phyloP scores from a whole-genome alignment of 495 filamentous ascomycete genomes.

The Penicillium cosmopolitanum region DNA sequence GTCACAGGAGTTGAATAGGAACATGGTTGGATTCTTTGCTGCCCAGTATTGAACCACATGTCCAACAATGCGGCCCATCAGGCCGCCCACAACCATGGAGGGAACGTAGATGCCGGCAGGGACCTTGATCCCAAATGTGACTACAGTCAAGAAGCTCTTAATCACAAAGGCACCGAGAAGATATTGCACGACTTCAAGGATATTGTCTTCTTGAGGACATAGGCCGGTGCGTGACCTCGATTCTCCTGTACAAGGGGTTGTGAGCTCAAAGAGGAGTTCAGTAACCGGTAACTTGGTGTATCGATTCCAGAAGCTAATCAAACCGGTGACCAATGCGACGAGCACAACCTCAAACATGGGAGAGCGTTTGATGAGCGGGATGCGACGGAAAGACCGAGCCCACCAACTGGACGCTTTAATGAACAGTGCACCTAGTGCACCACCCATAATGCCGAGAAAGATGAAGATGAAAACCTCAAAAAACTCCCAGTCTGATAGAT shows the following conservation, averaged over 20 bases:
- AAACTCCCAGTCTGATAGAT: slow-evolving; percentile 89
- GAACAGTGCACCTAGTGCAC: slow-evolving; percentile 84
- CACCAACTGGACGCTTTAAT: slow-evolving; percentile 93
- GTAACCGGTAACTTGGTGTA: slow-evolving; percentile 88
- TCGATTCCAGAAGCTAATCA: slow-evolving; percentile 90
- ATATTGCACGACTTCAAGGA: slow-evolving; percentile 68
- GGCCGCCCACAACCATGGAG: slow-evolving; percentile 95
- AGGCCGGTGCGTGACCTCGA: slow-evolving; percentile 63
- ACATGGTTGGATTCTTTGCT: slow-evolving; percentile 68
- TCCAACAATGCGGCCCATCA: slow-evolving; percentile 88
- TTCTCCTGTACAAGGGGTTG: slow-evolving; percentile 79
- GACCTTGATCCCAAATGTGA: slow-evolving; percentile 94
- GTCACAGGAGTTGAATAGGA: slow-evolving; percentile 74
- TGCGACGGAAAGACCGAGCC: slow-evolving; percentile 85
- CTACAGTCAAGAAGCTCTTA: slow-evolving; percentile 83
- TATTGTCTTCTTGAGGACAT: slow-evolving; percentile 77
- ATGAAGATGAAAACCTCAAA: slow-evolving; percentile 91
- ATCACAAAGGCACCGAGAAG: slow-evolving; percentile 82
- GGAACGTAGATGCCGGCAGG: slow-evolving; percentile 97
- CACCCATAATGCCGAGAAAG: slow-evolving; percentile 81
- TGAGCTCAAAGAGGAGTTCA: slow-evolving; percentile 87
- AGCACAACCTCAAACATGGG: slow-evolving; percentile 87
- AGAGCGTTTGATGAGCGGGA: slow-evolving; percentile 76
- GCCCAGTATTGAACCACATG: slow-evolving; percentile 85
- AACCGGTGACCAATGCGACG: slow-evolving; percentile 82